These are phyloP conservation scores for Phoma sp. DNA, from an alignment of 2,329 filamentous ascomycete species.

Conservation along the genomic window DNA sequence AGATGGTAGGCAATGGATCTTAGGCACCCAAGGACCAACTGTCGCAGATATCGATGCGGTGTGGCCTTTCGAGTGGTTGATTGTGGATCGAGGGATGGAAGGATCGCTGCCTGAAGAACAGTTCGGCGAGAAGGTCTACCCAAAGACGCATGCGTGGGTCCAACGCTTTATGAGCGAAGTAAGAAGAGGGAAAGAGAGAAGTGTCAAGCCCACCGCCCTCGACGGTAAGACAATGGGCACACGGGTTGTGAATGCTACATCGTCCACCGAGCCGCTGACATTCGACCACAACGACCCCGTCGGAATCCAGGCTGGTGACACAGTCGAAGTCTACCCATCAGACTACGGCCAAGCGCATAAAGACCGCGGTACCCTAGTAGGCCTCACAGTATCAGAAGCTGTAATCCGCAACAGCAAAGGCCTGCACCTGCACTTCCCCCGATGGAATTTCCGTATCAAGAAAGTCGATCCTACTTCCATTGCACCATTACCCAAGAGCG, in stretches of 20 bases:
- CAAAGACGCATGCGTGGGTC: slow-evolving; percentile 71
- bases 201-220: slow-evolving; percentile 53
- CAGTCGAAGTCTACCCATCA: slow-evolving; percentile 54
- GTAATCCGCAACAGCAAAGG: slow-evolving; percentile 36
- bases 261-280: slow-evolving; percentile 54
- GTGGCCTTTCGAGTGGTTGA: slow-evolving; percentile 73
- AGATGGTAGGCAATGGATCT: slow-evolving; percentile 72
- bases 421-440: slow-evolving; percentile 48
- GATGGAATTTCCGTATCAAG: slow-evolving; percentile 47
- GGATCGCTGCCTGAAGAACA: slow-evolving; percentile 60
- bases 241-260: slow-evolving; percentile 55
- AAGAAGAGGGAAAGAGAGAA: slow-evolving; percentile 49
- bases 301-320: slow-evolving; percentile 61
- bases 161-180: slow-evolving; percentile 63
- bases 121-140: slow-evolving; percentile 63
- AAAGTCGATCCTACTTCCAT: slow-evolving; percentile 7
- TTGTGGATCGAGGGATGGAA: slow-evolving; percentile 53
- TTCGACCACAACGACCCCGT: slow-evolving; percentile 61
- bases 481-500: background rate
- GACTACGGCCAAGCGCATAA: slow-evolving; percentile 44
- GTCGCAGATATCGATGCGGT: slow-evolving; percentile 74
- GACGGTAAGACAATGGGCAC: slow-evolving; percentile 44
- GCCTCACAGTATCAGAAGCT: slow-evolving; percentile 37
- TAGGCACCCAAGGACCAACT: slow-evolving; percentile 60
- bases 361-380: slow-evolving; percentile 37